Base-by-base conservation (phyloP, 805 yeast genomes). In the Komagataella kurtzmanii region DNA sequence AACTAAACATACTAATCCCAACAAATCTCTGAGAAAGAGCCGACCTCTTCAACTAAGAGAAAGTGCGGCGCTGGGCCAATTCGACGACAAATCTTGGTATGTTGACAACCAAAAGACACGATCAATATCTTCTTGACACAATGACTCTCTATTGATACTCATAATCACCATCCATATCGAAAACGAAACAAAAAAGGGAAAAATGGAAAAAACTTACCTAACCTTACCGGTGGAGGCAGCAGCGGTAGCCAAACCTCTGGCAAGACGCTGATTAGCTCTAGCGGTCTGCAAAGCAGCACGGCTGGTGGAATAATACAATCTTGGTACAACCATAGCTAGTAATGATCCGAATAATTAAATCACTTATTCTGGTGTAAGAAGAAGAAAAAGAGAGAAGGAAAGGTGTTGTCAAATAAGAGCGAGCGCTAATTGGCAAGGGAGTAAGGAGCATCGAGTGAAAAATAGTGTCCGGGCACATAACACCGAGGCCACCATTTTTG, bases 231-330 rank as follows among this genome's bases (percentile, higher is more conserved):
- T 71, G 54, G 75, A 68, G 65, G 85, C 79, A 61, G 88, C 83
- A 66, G 88, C 85, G 65, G 88, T 76, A 61, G 90, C 89, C 72
- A 83, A 74, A 71, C 81, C 79, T 74, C 88, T 83, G 76, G 73
- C 74, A 73, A 84, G 80, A 70, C 83, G 77, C 67, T 73, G 65
- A 77, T 83, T 83, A 70, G 89, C 88, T 78, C 81, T 85, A 65
- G 89, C 95, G 64, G 91, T 90, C 73, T 82, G 80, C 74, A 85
- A 80, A 66, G 96, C 95, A 68, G 85, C 78, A 75, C 89, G 88
- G 63, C 96, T 81, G 66, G 81, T 65, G 63, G 80, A 72, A 68
- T 77, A 72, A 68, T 76, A 77, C 65, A 77, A 71, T 73, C 81
- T 77, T 69, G 82, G 77, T 61, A 73, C 63, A 64, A 70, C 75